Evolutionary conservation across 1,139 yeast species (phyloP), one percentile per base, ranked within the genome.

Genomic region (Kazachstania sp.): DNA sequence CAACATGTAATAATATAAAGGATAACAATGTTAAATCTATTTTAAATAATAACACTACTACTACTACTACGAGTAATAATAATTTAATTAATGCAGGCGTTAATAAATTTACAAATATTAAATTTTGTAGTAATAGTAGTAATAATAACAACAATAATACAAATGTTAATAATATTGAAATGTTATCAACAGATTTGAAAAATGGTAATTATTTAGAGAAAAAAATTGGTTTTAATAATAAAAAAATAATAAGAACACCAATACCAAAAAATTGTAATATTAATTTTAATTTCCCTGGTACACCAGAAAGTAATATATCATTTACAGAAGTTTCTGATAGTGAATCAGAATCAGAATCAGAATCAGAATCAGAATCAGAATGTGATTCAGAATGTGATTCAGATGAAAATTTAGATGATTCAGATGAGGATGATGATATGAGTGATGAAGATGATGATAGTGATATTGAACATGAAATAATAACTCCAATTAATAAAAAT

Each of bases 171-270:
- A 30, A 30, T 4, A 32, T 18, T 15, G 11, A 15, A 15, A 32
- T 32, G 36, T 32, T 32, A 15, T 23, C 28, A 23, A 23, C 8
- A 23, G 28, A 23, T 23, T n/a, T n/a, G 15, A 30, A 13, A 13
- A 30, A 13, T 30, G n/a, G n/a, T 5, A 30, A 30, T 30, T 12
- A 30, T 30, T 30, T 30, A 30, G 15, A n/a, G 34, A 30, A 30
- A 30, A 12, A 30, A 30, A 30, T 13, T 30, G 34, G 15, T 30
- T 30, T 32, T 15, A 32, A 5, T 32, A 32, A 30, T 30, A 40
- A 28, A 16, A 41, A 41, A 16, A 44, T 46, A 41, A 26, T 45
- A 23, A 49, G 45, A 40, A 49, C 51, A 2, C 51, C 51, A 7
- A 37, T 45, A 6, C 49, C 51, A 23, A 45, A 45, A 23, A 39